Conservation (phyloP, 805 yeast genomes). For the Saccharomycopsis selenospora region DNA sequence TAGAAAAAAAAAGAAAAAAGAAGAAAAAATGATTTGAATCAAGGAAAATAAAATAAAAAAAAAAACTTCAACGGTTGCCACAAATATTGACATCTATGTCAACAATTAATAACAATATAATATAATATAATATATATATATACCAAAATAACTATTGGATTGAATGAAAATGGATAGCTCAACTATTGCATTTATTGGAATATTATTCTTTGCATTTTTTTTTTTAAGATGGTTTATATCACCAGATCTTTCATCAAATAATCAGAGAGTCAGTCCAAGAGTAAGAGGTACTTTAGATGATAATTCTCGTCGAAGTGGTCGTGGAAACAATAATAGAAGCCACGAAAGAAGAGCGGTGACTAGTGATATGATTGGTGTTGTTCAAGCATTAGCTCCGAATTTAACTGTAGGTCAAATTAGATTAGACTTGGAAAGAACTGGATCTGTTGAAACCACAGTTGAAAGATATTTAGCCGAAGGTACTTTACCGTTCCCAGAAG, state of each 20-base stretch:
- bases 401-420: conserved; percentile 64
- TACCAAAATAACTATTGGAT: neutral
- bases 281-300: conserved; percentile 10
- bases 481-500: conserved; percentile 48
- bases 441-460: conserved; percentile 75
- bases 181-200: conserved; percentile 41
- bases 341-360: conserved; percentile 49
- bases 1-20: neutral
- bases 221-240: conserved; percentile 60
- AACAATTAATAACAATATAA: too few species aligned
- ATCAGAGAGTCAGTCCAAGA: conserved; percentile 4
- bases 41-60: too few species aligned
- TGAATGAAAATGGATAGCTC: conserved; percentile 42
- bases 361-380: conserved; percentile 75
- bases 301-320: conserved; percentile 9
- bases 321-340: neutral
- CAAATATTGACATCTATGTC: neutral
- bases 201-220: conserved; percentile 46
- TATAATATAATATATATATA: too few species aligned
- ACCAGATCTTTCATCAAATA: conserved; percentile 39
- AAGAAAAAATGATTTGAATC: neutral
- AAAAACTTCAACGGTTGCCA: too few species aligned
- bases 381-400: conserved; percentile 73
- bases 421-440: conserved; percentile 65
- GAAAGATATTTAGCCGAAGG: conserved; percentile 61